Percentiles rank a stretch among this genome's conserved stretches.
These are phyloP conservation scores for Pilobolus umbonatus DNA, from an alignment of 192 early-diverging fungal genomes.

Conservation along the genomic window DNA sequence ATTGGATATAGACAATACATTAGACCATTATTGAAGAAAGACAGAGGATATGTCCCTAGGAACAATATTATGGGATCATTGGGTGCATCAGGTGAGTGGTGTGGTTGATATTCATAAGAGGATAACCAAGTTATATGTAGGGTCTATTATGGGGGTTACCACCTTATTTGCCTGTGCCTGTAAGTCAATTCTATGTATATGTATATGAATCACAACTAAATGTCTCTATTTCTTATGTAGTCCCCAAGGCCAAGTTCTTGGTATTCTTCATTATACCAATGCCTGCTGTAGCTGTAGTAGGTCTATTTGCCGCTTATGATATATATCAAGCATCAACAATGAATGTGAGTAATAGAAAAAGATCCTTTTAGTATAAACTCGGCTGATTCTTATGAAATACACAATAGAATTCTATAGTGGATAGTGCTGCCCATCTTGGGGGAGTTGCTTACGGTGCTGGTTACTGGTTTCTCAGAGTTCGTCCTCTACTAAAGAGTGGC, in stretches of 20 bases:
- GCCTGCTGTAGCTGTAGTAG: slow-evolving; percentile 43
- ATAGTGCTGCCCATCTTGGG: slow-evolving; percentile 46
- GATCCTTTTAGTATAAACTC: background rate
- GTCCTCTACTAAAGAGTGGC: slow-evolving; percentile 30
- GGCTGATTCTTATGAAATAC: background rate
- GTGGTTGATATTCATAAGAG: background rate
- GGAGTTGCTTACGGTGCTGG: slow-evolving; percentile 39
- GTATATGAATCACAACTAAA: background rate
- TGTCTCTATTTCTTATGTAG: slow-evolving; percentile 10
- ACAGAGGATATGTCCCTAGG: background rate
- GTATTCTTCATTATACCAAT: slow-evolving; percentile 50
- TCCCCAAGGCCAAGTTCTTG: slow-evolving; percentile 40
- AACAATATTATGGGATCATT: slow-evolving; percentile 33
- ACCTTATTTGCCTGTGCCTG: slow-evolving; percentile 43
- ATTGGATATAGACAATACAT: slow-evolving; percentile 36
- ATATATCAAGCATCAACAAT: slow-evolving; percentile 37
- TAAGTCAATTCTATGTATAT: slow-evolving; percentile 16
- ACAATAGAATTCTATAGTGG: slow-evolving; percentile 42
- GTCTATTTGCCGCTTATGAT: slow-evolving; percentile 47
- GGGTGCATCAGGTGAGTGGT: slow-evolving; percentile 42
- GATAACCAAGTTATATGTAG: slow-evolving; percentile 16
- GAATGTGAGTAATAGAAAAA: slow-evolving; percentile 12
- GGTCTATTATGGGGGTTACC: slow-evolving; percentile 42
- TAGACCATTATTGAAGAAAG: slow-evolving; percentile 28
- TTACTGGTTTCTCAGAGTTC: slow-evolving; percentile 38